These are phyloP conservation scores for Penicillium riverlandense DNA, from an alignment of 495 filamentous ascomycete species.

Conservation along the genomic window DNA sequence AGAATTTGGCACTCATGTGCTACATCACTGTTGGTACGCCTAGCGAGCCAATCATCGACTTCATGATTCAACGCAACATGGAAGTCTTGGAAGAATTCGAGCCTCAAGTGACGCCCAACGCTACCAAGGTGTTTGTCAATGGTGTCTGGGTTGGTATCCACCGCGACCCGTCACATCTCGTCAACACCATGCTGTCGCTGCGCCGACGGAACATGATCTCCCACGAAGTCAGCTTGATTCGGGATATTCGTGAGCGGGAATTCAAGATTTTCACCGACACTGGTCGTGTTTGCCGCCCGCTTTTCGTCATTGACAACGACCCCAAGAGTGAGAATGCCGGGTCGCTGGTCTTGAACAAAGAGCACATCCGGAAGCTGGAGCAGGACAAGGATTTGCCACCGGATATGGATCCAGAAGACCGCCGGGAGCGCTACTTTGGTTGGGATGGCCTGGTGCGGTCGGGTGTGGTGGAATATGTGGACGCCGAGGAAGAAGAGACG, in stretches of 20 bases:
- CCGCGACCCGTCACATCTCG: conserved; percentile 71
- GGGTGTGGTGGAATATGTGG: conserved; percentile 88
- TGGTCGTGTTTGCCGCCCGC: conserved; percentile 83
- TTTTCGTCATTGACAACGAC: conserved; percentile 83
- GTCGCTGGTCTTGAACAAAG: conserved; percentile 73
- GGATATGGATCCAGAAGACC: conserved; percentile 48
- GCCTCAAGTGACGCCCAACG: conserved; percentile 75
- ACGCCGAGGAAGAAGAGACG: conserved; percentile 96
- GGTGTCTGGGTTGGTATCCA: conserved; percentile 94
- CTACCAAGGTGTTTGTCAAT: conserved; percentile 97
- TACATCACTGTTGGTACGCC: conserved; percentile 91
- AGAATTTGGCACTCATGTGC: conserved; percentile 97
- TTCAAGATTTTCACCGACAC: conserved; percentile 99
- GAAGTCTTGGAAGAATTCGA: conserved; percentile 96
- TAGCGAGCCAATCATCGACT: conserved; percentile 83
- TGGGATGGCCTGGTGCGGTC: conserved; percentile 77
- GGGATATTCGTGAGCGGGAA: conserved; percentile 92
- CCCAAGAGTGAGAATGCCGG: conserved; percentile 63
- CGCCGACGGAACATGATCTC: conserved; percentile 71
- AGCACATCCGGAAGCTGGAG: conserved; percentile 64
- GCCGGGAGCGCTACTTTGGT: conserved; percentile 62
- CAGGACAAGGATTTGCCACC: conserved; percentile 56
- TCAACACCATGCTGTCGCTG: conserved; percentile 66
- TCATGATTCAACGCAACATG: conserved; percentile 92
- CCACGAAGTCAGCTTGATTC: conserved; percentile 84